These are phyloP conservation scores for Allium sativum DNA, from an alignment of 106 monocot species.

Conservation along the genomic window DNA sequence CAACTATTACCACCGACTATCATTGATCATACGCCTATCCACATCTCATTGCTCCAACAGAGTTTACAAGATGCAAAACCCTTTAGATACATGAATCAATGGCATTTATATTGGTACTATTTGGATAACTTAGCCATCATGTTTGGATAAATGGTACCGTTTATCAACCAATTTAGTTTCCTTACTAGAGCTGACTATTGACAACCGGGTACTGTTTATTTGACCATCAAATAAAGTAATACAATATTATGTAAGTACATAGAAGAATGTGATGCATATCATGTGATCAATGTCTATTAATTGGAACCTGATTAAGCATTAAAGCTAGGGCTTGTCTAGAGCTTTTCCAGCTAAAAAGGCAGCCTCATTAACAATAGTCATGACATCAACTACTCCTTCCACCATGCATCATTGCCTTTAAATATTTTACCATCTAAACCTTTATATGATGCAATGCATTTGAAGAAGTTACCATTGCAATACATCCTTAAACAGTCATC, in stretches of 20 bases:
- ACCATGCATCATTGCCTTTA: conserved; percentile 62
- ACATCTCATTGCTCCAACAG: too few species aligned
- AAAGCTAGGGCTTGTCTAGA: conserved; percentile 46
- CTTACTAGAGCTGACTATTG: too few species aligned
- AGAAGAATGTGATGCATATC: not conserved
- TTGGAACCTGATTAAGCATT: too few species aligned
- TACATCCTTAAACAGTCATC: conserved; percentile 63
- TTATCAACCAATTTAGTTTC: too few species aligned
- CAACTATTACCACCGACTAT: too few species aligned
- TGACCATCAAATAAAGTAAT: not conserved
- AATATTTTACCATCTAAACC: conserved; percentile 32
- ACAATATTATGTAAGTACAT: not conserved
- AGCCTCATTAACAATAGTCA: conserved; percentile 59
- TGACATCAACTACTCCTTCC: conserved; percentile 60
- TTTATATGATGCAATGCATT: conserved; percentile 44
- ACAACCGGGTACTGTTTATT: too few species aligned
- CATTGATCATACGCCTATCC: too few species aligned
- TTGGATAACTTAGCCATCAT: too few species aligned
- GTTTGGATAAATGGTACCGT: too few species aligned
- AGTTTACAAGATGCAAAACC: too few species aligned
- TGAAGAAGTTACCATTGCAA: conserved; percentile 62
- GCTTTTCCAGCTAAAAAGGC: conserved; percentile 69
- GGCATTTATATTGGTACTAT: too few species aligned
- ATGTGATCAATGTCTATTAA: not conserved
- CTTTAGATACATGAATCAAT: too few species aligned